Conservation (phyloP, 2,329 filamentous ascomycete species). For the Monosporascus sp. region DNA sequence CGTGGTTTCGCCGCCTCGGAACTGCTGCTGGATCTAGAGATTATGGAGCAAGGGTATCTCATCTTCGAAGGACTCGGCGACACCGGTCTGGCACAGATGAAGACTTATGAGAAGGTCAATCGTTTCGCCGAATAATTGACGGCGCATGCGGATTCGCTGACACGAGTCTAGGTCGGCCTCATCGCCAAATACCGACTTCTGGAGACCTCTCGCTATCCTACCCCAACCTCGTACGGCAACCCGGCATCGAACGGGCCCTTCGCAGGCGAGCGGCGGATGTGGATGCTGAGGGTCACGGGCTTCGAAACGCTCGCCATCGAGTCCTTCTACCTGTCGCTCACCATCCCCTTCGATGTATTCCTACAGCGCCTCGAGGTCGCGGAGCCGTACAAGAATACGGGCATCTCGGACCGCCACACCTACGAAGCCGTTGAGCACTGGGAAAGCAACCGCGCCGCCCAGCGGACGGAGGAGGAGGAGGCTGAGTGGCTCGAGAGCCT, state of each 20-base stretch:
- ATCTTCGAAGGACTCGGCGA: constrained; percentile 1
- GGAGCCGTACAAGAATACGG: constrained; percentile 1
- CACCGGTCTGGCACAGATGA: constrained; percentile 1
- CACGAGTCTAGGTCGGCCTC: constrained; percentile 2
- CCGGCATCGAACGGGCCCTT: too few species aligned
- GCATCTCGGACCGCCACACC: neutral
- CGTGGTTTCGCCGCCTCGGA: neutral
- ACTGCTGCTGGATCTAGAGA: constrained; percentile 10
- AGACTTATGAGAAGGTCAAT: constrained; percentile 12
- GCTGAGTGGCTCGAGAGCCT: too few species aligned
- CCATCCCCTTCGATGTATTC: neutral
- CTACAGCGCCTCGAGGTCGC: constrained; percentile 1
- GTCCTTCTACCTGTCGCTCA: neutral
- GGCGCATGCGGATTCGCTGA: too few species aligned
- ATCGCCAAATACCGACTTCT: constrained; percentile 5
- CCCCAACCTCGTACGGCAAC: neutral
- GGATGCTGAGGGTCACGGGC: constrained; percentile 1
- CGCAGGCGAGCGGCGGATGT: neutral
- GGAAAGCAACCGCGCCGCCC: too few species aligned
- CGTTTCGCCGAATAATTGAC: neutral
- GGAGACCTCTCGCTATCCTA: too few species aligned
- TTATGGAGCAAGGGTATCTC: constrained; percentile 7
- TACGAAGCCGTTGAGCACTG: too few species aligned
- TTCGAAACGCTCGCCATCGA: neutral
- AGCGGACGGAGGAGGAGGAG: too few species aligned